Percentiles rank a stretch among this genome's conserved stretches.
Conservation (phyloP, 495 filamentous ascomycete genomes). For the Daldinia vernicosa region DNA sequence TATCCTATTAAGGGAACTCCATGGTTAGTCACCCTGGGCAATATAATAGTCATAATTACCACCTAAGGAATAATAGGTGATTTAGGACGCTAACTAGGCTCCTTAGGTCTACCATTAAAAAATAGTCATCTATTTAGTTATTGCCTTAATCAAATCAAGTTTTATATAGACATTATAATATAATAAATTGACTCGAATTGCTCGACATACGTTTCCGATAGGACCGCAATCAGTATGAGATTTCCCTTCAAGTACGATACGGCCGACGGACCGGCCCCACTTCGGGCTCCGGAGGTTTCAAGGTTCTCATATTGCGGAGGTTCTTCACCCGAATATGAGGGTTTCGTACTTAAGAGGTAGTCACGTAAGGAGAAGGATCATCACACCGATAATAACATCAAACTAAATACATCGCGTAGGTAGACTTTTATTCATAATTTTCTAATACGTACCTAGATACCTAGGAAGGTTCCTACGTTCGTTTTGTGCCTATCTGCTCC, state of each 20-base stretch:
- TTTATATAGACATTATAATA: too few relatives aligned
- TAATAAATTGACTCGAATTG: too few relatives aligned
- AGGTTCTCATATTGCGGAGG: not conserved
- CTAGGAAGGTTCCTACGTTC: not conserved
- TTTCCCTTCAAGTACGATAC: not conserved
- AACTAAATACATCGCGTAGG: not conserved
- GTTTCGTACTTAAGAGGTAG: too few relatives aligned
- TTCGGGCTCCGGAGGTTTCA: not conserved
- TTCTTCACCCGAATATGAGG: too few relatives aligned
- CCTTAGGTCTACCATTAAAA: too few relatives aligned
- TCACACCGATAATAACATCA: not conserved
- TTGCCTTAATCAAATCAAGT: too few relatives aligned
- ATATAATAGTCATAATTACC: too few relatives aligned
- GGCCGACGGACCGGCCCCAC: not conserved
- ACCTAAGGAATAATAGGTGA: too few relatives aligned
- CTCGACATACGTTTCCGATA: not conserved
- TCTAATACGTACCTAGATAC: not conserved
- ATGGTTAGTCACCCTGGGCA: too few relatives aligned
- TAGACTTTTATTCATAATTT: slow-evolving; percentile 1
- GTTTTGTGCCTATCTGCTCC: not conserved
- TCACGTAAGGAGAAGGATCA: not conserved
- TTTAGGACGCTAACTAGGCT: too few relatives aligned
- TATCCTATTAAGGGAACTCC: too few relatives aligned
- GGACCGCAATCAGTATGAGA: not conserved
- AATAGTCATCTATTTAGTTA: too few relatives aligned